Evolutionary conservation across 2,329 filamentous ascomycete species (phyloP).

Genomic region (Pseudogymnoascus sp.): DNA sequence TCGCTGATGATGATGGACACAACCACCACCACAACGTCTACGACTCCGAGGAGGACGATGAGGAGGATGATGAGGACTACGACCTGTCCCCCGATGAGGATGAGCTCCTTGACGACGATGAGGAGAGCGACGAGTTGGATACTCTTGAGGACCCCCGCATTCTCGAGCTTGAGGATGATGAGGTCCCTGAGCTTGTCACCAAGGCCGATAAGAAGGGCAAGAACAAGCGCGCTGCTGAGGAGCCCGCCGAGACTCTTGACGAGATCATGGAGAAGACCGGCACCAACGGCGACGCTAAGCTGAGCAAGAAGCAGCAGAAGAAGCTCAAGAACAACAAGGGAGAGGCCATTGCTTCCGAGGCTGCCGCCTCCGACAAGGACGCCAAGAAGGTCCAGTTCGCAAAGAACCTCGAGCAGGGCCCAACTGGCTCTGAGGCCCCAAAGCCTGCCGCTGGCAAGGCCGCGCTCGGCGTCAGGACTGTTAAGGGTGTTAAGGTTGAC

Average conservation of each 20-base stretch:
- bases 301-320: conserved; percentile 96
- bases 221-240: conserved; percentile 86
- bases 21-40: conserved; percentile 51
- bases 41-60: conserved; percentile 52
- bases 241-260: conserved; percentile 62
- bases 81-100: conserved; percentile 74
- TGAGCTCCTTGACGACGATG: conserved; percentile 54
- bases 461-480: conserved; percentile 62
- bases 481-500: conserved; percentile 86
- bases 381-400: conserved; percentile 99
- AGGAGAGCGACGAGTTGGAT: conserved; percentile 70
- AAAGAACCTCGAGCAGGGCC: conserved; percentile 96
- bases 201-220: conserved; percentile 55
- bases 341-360: conserved; percentile 60
- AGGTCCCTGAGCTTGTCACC: conserved; percentile 53
- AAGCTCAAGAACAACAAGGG: conserved; percentile 99
- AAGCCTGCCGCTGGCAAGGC: conserved; percentile 47
- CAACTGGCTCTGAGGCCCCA: conserved; percentile 59
- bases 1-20: conserved; percentile 50
- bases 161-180: conserved; percentile 75
- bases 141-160: conserved; percentile 71
- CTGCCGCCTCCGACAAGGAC: conserved; percentile 46
- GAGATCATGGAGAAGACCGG: conserved; percentile 71
- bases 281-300: conserved; percentile 52
- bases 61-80: conserved; percentile 64